Evolutionary conservation across 257 asterid genomes (phyloP).

Genomic region (Striga asiatica): DNA sequence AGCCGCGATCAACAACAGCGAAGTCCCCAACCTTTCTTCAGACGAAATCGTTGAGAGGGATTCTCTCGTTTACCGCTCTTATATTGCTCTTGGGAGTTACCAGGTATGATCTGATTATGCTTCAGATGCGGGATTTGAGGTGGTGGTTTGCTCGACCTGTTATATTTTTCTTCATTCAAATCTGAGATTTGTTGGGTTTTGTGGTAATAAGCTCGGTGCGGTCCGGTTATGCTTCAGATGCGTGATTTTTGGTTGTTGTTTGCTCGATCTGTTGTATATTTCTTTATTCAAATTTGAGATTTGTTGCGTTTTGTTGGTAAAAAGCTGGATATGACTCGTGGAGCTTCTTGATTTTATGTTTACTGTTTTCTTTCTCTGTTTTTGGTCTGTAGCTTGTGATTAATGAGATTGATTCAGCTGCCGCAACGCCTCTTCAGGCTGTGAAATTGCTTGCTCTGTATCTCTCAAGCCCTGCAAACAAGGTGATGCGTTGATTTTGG

Average conservation of each 20-base stretch:
- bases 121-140: constrained; percentile 19
- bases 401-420: constrained; percentile 82
- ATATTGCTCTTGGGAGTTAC: constrained; percentile 79
- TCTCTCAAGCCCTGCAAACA: constrained; percentile 56
- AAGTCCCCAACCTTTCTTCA: constrained; percentile 68
- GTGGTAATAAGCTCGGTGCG: too few relatives aligned
- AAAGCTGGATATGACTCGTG: neutral
- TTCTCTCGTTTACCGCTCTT: constrained; percentile 70
- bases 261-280: constrained; percentile 12
- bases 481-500: constrained; percentile 28
- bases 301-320: neutral
- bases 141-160: constrained; percentile 11
- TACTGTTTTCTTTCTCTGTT: neutral
- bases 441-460: constrained; percentile 81
- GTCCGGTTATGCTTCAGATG: neutral
- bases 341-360: neutral
- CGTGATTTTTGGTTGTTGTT: constrained; percentile 17
- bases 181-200: neutral
- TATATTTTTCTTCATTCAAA: neutral
- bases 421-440: constrained; percentile 96
- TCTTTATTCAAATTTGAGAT: neutral
- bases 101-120: constrained; percentile 35
- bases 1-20: constrained; percentile 94
- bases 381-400: constrained; percentile 91
- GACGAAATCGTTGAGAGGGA: constrained; percentile 82